Evolutionary conservation across 2,329 filamentous ascomycete genomes (phyloP).

Genomic region (Decorospora gaudefroyi): DNA sequence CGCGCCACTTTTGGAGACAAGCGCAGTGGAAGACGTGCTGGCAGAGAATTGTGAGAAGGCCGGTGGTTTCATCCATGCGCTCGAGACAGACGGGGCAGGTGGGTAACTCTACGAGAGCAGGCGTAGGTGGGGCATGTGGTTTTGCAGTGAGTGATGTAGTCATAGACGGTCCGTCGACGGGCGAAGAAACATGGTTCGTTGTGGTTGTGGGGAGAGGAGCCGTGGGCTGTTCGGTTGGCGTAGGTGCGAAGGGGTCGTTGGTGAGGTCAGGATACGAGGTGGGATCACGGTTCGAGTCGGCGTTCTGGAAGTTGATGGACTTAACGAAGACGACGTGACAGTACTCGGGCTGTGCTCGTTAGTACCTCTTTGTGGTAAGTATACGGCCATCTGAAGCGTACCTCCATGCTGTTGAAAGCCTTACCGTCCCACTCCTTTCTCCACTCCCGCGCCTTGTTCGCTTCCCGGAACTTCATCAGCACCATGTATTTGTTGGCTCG

Average conservation of each 20-base stretch:
- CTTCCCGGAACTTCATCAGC: conserved; percentile 86
- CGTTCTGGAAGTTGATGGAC: conserved; percentile 80
- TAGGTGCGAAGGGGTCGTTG: conserved; percentile 67
- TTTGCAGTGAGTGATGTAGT: conserved; percentile 60
- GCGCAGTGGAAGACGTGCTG: conserved; percentile 98
- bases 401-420: conserved; percentile 89
- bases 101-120: conserved; percentile 84
- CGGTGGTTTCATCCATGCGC: conserved; percentile 96
- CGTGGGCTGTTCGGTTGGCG: conserved; percentile 50
- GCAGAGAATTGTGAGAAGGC: conserved; percentile 91
- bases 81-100: conserved; percentile 97
- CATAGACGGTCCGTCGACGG: conserved; percentile 40
- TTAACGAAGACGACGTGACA: conserved; percentile 96
- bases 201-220: conserved; percentile 41
- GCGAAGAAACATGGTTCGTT: conserved; percentile 42
- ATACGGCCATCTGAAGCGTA: conserved; percentile 52
- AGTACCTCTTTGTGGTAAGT: not conserved
- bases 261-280: conserved; percentile 64
- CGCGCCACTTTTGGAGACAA: conserved; percentile 94
- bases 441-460: conserved; percentile 75
- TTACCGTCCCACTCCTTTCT: conserved; percentile 88
- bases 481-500: conserved; percentile 92
- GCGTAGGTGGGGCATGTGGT: conserved; percentile 73
- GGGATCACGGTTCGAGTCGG: conserved; percentile 52
- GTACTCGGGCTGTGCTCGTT: conserved; percentile 70